Evolutionary conservation across 1,284 basidiomycete genomes (phyloP).

Genomic region (Pseudozyma tsukubaensis): DNA sequence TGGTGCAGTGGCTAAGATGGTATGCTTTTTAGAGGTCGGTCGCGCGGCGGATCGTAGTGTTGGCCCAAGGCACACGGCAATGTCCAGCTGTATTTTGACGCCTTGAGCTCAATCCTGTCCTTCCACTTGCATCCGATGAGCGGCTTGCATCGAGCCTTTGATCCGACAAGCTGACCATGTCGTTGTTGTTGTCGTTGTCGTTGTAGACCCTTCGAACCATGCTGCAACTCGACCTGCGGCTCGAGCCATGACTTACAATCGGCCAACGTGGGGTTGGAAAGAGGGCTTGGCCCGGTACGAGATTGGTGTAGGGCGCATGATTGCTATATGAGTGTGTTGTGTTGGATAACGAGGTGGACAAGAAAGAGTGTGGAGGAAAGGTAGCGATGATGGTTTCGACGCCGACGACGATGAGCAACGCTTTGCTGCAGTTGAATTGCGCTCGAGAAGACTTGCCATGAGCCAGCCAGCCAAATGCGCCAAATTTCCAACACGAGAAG

Average conservation of each 20-base stretch:
- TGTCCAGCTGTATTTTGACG: no score
- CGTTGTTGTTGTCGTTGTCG: not conserved
- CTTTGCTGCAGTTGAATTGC: slow-evolving; percentile 2
- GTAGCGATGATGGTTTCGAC: slow-evolving; percentile 7
- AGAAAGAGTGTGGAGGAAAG: slow-evolving; percentile 1
- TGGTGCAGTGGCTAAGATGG: no score
- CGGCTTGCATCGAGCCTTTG: no score
- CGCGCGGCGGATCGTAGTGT: no score
- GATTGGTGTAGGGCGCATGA: slow-evolving; percentile 46
- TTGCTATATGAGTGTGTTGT: slow-evolving; percentile 2
- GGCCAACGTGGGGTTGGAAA: slow-evolving; percentile 62
- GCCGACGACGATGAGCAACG: slow-evolving; percentile 3
- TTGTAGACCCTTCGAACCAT: not conserved
- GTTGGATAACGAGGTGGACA: not conserved
- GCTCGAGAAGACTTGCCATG: slow-evolving; percentile 15
- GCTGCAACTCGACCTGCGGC: no score
- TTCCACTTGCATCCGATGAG: no score
- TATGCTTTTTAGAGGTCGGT: no score
- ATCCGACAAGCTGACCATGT: no score
- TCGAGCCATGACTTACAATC: slow-evolving; percentile 65
- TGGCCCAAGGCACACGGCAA: no score
- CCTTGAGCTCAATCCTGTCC: no score
- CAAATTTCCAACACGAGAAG: slow-evolving; percentile 27
- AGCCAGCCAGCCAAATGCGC: slow-evolving; percentile 9
- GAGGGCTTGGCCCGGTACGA: slow-evolving; percentile 48